Percentiles rank a stretch among this genome's conserved stretches.
Conservation (phyloP, 805 yeast genomes). For the Blastobotrys attinorum region DNA sequence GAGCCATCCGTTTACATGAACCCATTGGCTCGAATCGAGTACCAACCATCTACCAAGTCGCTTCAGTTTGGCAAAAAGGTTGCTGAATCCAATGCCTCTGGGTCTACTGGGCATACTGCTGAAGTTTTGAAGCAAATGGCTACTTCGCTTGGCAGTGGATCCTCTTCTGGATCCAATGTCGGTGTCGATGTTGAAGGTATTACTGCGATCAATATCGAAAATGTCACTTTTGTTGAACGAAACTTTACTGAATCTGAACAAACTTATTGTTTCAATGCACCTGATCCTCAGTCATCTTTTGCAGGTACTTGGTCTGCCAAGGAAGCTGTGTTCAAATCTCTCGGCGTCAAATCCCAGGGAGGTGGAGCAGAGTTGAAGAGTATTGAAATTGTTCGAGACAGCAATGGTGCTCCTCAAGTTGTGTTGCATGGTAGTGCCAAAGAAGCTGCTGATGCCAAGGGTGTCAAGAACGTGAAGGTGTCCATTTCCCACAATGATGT, state of each 20-base stretch:
- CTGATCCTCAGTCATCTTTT: conserved; percentile 79
- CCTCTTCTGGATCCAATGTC: conserved; percentile 61
- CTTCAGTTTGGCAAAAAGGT: conserved; percentile 27
- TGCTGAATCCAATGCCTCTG: conserved; percentile 31
- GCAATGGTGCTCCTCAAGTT: conserved; percentile 78
- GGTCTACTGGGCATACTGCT: conserved; percentile 51
- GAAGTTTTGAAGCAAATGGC: conserved; percentile 52
- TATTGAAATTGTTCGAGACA: conserved; percentile 69
- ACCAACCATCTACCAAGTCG: conserved; percentile 30
- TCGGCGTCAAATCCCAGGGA: conserved; percentile 83
- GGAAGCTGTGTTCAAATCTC: conserved; percentile 96
- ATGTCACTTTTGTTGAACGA: conserved; percentile 84
- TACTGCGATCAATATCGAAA: conserved; percentile 71
- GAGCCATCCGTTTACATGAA: conserved; percentile 90
- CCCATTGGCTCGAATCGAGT: conserved; percentile 77
- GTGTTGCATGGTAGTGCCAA: conserved; percentile 68
- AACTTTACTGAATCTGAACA: conserved; percentile 83
- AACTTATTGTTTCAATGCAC: conserved; percentile 63
- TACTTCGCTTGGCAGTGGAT: conserved; percentile 34
- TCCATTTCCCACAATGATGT: conserved; percentile 94
- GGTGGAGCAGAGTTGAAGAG: conserved; percentile 92
- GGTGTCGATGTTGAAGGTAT: conserved; percentile 97
- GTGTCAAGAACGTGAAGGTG: conserved; percentile 66
- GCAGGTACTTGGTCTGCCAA: conserved; percentile 99
- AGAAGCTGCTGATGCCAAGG: conserved; percentile 60